Base-by-base conservation (phyloP, 352 stramenopile genomes). In the Pythium dissotocum region DNA sequence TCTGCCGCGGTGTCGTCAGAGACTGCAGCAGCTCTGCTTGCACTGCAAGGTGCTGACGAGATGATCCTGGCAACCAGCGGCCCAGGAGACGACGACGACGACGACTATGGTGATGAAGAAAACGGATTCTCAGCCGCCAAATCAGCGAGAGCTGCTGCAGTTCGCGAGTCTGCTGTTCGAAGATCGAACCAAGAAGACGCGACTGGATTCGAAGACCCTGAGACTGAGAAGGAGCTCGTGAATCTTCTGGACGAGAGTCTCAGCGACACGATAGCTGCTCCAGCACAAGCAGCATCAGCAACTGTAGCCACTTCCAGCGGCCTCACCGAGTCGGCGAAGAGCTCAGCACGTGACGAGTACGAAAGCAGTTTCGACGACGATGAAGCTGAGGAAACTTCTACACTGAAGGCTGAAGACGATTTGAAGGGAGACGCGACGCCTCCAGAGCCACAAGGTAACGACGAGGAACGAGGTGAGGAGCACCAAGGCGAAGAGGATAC, bases 191-290 rank as follows among this genome's bases (percentile, higher is more conserved):
- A 33, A 6, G 8, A 63, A n/a, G 18, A 35, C 4, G 16, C 6
- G n/a, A 16, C 18, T 2, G 26, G 18, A 0, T 24, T 61, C 13
- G 48, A 56, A 10, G 68, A 74, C 38, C 13, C n/a, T 9, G 63
- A 70, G 44, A 55, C 58, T 1, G 63, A 71, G 30, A 64, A 75
- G 14, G 83, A 90, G 24, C 75, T 91, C 6, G 77, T 90, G 21
- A 64, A 68, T 35, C 81, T 91, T 16, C 70, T 90, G 6, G 83
- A 91, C 21, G 83, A 91, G 33, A 89, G 76, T 63, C 63, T 72
- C 42, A 38, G 58, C 32, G 58, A 71, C 9, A 42, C n/a, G 0
- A 10, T 24, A 7, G 18, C 18, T 4, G 28, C 35, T 35, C 6
- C 33, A 16, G 28, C 35, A 14, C 16, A 4, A 24, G n/a, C 55